Percentiles rank a stretch among this genome's conserved stretches.
Conservation (phyloP, 257 asterid species). For the Verbena officinalis region DNA sequence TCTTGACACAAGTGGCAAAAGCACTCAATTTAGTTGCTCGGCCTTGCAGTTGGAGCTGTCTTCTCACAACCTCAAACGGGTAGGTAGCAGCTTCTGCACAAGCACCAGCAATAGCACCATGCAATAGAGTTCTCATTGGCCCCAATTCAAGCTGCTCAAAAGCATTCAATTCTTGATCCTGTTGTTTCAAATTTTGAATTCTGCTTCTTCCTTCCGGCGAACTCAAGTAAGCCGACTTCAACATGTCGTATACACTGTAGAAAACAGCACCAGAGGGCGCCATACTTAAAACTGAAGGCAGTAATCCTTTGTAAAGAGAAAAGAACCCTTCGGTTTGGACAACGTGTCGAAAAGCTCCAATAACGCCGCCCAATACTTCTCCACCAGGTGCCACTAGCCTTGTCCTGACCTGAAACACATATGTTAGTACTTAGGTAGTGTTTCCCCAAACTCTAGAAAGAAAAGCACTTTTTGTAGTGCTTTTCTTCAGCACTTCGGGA, state of each 20-base stretch:
- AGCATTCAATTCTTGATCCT: constrained; percentile 69
- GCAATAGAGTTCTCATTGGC: constrained; percentile 80
- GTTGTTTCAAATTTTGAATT: constrained; percentile 64
- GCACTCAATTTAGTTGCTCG: constrained; percentile 72
- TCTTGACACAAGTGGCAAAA: constrained; percentile 61
- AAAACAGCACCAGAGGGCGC: constrained; percentile 76
- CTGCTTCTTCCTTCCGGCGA: constrained; percentile 86
- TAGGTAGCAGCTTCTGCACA: constrained; percentile 97
- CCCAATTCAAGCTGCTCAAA: constrained; percentile 91
- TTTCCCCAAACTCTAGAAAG: too few species aligned
- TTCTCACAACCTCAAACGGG: constrained; percentile 93
- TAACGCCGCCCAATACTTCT: constrained; percentile 86
- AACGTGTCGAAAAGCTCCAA: constrained; percentile 84
- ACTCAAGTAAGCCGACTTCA: constrained; percentile 66
- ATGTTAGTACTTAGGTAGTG: constrained; percentile 17
- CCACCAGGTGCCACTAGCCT: constrained; percentile 97
- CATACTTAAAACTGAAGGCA: constrained; percentile 65
- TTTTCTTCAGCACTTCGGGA: too few species aligned
- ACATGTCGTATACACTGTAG: constrained; percentile 58
- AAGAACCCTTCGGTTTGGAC: constrained; percentile 55
- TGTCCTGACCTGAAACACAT: constrained; percentile 78
- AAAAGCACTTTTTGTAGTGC: too few species aligned
- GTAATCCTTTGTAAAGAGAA: constrained; percentile 61
- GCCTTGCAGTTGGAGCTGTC: constrained; percentile 94
- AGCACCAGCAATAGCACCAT: constrained; percentile 97